A percentile compares a stretch with the other conserved stretches of the same genome.
Evolutionary conservation across 345 rosid species (phyloP).

Genomic region (Hibiscus syriacus): DNA sequence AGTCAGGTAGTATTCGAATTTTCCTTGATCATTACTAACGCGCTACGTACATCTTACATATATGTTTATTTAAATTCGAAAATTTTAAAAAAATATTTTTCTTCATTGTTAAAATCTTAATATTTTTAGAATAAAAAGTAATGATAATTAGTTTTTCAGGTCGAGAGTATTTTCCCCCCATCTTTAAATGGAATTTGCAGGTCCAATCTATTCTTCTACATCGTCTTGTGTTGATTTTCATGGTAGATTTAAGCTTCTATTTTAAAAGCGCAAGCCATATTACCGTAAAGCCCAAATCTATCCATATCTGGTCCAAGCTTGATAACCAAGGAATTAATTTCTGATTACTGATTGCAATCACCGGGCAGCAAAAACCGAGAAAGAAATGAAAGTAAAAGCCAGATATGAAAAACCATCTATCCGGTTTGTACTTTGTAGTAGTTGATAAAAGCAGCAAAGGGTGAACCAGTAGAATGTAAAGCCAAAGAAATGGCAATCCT

Average conservation of each 20-base stretch:
- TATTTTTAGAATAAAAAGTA: too few species aligned
- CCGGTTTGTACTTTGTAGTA: conserved; percentile 12
- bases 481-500: conserved; percentile 33
- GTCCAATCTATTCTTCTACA: too few species aligned
- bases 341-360: not conserved
- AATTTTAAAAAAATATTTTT: too few species aligned
- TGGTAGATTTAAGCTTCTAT: not conserved
- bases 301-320: not conserved
- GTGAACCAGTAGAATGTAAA: conserved; percentile 9
- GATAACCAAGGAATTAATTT: not conserved
- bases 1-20: too few species aligned
- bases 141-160: too few species aligned
- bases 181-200: too few species aligned
- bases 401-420: conserved; percentile 22
- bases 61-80: too few species aligned
- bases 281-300: not conserved
- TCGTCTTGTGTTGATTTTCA: too few species aligned
- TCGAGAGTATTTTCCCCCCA: too few species aligned
- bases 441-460: not conserved
- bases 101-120: too few species aligned
- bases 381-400: not conserved
- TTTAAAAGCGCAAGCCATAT: not conserved
- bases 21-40: too few species aligned
- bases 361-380: not conserved
- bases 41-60: too few species aligned